Base-by-base conservation (phyloP, 495 filamentous ascomycete genomes). In the Parathielavia hyrcaniae region DNA sequence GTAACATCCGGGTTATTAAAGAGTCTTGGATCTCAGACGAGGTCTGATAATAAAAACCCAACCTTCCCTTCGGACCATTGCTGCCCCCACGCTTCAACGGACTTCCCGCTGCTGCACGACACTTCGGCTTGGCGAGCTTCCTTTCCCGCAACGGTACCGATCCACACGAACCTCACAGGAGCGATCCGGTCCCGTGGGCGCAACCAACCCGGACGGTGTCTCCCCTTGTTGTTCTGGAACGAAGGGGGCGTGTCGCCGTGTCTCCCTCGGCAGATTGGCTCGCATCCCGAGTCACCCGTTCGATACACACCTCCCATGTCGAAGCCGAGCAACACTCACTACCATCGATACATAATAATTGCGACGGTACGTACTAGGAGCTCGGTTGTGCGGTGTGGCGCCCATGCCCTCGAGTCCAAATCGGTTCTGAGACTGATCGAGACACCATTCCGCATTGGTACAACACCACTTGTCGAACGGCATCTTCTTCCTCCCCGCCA, bases 341-440 rank as follows among this genome's bases (percentile, higher is more conserved):
- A 44, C 53, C 55, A 65, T 30, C 26, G 62, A 66, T 69, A 69
- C 62, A 66, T 70, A 63, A 39, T 56, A 63, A 39, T 56, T 61
- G 53, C 51, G 39, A 63, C 59, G 41, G n/a, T n/a, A n/a, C n/a
- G n/a, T n/a, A 55, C 49, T 50, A 56, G 51, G 53, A 47, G 62
- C 55, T 59, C 47, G 63, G 55, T 49, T 48, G 23, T 61, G 64
- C 67, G 66, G 68, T 65, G 68, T 50, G 55, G 17, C 56, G 41
- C 53, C 55, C 53, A 54, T 34, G 35, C 47, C 40, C 48, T 52
- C 58, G 26, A 30, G 26, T 30, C 6, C 60, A 44, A 62, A 64
- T 64, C 60, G 57, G 43, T 58, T 38, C 41, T 44, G 59, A 41
- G 47, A 64, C 68, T 65, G 62, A 60, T 57, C 41, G 56, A 60